These are phyloP conservation scores for Lentinula lateritia DNA, from an alignment of 768 basidiomycete species.

Conservation along the genomic window DNA sequence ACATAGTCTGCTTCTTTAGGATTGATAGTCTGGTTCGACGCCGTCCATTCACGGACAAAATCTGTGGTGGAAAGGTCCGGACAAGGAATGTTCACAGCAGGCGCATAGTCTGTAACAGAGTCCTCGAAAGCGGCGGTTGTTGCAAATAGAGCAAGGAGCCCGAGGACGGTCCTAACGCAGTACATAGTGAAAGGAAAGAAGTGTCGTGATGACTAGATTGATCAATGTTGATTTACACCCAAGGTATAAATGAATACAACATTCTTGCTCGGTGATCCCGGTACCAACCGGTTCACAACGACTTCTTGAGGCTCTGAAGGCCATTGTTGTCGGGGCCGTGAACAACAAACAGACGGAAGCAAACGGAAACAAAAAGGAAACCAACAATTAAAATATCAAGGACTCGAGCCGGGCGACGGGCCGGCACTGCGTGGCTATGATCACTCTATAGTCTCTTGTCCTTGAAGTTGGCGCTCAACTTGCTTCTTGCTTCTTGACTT, in stretches of 20 bases:
- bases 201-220: neutral
- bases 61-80: conserved; percentile 41
- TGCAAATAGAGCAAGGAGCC: neutral
- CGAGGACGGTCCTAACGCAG: neutral
- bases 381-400: neutral
- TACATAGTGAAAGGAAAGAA: neutral
- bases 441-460: neutral
- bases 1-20: conserved; percentile 46
- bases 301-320: neutral
- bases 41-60: conserved; percentile 46
- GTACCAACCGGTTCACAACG: neutral
- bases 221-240: neutral
- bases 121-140: conserved; percentile 14
- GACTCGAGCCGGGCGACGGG: neutral
- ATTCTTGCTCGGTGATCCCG: neutral
- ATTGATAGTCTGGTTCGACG: conserved; percentile 46
- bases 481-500: neutral
- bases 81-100: conserved; percentile 40
- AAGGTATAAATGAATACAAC: neutral
- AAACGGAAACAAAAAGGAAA: neutral
- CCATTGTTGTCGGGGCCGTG: neutral
- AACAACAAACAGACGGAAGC: neutral
- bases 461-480: neutral
- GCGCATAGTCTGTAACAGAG: conserved; percentile 47
- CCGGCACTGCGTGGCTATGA: neutral